Conservation (phyloP, 2,329 filamentous ascomycete genomes). For the Helotiales sp. region DNA sequence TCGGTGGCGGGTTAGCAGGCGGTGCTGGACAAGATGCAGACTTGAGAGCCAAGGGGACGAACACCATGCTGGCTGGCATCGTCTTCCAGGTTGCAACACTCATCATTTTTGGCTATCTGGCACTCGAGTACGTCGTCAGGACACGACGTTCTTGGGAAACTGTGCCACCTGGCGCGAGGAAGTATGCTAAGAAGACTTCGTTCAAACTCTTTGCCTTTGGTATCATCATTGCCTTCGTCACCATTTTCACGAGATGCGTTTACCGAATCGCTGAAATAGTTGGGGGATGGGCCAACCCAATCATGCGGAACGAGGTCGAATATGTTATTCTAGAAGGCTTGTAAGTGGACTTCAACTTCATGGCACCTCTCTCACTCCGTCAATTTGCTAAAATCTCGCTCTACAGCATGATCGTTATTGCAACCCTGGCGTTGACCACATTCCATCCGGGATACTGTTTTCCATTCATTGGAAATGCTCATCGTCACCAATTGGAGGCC, state of each 20-base stretch:
- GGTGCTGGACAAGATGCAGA: conserved; percentile 21
- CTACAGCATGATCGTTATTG: conserved; percentile 52
- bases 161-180: conserved; percentile 19
- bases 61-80: conserved; percentile 48
- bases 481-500: not conserved
- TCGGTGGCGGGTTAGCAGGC: conserved; percentile 58
- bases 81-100: conserved; percentile 47
- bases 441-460: conserved; percentile 48
- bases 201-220: conserved; percentile 30
- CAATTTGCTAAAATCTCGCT: too few relatives aligned
- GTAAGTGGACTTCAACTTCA: conserved; percentile 42
- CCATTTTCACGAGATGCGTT: conserved; percentile 33
- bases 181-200: not conserved
- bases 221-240: conserved; percentile 24
- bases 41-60: conserved; percentile 30
- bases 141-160: conserved; percentile 24
- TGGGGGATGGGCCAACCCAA: conserved; percentile 65
- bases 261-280: conserved; percentile 61
- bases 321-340: conserved; percentile 64
- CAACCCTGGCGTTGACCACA: conserved; percentile 51
- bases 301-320: conserved; percentile 66
- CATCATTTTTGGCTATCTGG: conserved; percentile 48
- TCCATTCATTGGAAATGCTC: conserved; percentile 10
- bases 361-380: too few relatives aligned
- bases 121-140: conserved; percentile 54